A percentile compares a stretch with the other conserved stretches of the same genome.
Conservation (phyloP, 441 rosid genomes). For the Jatropha multifida region DNA sequence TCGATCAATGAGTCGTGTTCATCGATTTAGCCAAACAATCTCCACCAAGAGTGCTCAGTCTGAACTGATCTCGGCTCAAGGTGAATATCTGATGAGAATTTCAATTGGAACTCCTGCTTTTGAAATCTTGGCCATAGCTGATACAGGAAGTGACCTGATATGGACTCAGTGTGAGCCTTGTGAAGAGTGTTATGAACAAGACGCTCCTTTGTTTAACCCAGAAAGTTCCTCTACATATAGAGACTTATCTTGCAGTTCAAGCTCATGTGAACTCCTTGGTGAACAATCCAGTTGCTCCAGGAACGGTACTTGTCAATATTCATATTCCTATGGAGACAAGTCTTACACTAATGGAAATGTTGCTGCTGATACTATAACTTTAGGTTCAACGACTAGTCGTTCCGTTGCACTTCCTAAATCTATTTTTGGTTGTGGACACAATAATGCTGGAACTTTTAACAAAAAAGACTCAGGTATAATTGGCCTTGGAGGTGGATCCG, state of each 20-base stretch:
- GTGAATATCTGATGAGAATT: conserved; percentile 7
- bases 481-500: conserved; percentile 56
- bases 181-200: conserved; percentile 42
- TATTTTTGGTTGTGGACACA: conserved; percentile 52
- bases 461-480: conserved; percentile 47
- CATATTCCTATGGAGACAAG: conserved; percentile 43
- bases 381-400: conserved; percentile 31
- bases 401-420: conserved; percentile 30
- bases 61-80: neutral
- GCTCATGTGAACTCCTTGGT: neutral
- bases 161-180: conserved; percentile 49
- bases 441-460: conserved; percentile 38
- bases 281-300: neutral
- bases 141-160: neutral
- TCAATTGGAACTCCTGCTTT: neutral
- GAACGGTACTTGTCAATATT: conserved; percentile 33
- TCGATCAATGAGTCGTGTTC: neutral
- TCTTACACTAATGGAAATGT: conserved; percentile 44
- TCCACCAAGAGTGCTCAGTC: neutral
- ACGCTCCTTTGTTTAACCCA: conserved; percentile 45
- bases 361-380: conserved; percentile 45
- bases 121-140: neutral
- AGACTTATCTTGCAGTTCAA: conserved; percentile 14
- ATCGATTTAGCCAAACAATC: neutral
- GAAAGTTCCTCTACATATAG: conserved; percentile 40